Percentiles rank a stretch among this genome's conserved stretches.
phyloP scores from a whole-genome alignment of 2,329 filamentous ascomycete genomes.

The Magnaporthiopsis rhizophila region DNA sequence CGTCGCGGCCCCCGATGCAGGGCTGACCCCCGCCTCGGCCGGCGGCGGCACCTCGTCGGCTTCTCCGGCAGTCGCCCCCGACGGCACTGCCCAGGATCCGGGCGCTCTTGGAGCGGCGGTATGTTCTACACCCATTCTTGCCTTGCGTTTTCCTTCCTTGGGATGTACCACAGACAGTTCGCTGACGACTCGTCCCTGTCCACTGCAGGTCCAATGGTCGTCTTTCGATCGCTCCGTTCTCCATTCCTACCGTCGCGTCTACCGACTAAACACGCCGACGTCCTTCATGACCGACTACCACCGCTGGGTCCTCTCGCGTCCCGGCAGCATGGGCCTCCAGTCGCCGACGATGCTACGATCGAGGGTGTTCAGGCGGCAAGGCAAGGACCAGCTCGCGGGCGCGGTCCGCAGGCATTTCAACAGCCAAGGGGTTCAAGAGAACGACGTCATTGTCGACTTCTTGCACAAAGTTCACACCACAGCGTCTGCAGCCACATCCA shows the following conservation, averaged over 20 bases:
- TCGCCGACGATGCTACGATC: constrained; percentile 69
- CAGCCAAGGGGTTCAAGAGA: constrained; percentile 68
- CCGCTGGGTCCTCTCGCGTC: constrained; percentile 51
- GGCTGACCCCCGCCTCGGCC: background rate
- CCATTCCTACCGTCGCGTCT: constrained; percentile 67
- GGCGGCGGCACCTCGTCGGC: constrained; percentile 4
- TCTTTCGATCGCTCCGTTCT: constrained; percentile 60
- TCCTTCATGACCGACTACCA: constrained; percentile 60
- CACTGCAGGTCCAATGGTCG: constrained; percentile 52
- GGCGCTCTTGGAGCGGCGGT: constrained; percentile 1
- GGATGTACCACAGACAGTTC: background rate
- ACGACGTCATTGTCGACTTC: constrained; percentile 73
- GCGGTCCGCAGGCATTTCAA: constrained; percentile 79
- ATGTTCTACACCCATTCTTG: background rate
- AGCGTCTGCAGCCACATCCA: constrained; percentile 11
- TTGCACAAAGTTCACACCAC: constrained; percentile 59
- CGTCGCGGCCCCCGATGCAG: background rate
- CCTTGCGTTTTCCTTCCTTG: background rate
- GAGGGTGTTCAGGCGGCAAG: constrained; percentile 56
- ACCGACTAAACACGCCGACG: constrained; percentile 62
- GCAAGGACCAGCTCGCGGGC: constrained; percentile 63
- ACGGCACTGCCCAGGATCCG: background rate
- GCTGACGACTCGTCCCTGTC: background rate
- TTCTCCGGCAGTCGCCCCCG: background rate
- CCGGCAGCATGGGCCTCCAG: constrained; percentile 58